Evolutionary conservation across 2,329 filamentous ascomycete genomes (phyloP), one percentile per base, ranked within the genome.

Genomic region (Colletotrichum noveboracense): DNA sequence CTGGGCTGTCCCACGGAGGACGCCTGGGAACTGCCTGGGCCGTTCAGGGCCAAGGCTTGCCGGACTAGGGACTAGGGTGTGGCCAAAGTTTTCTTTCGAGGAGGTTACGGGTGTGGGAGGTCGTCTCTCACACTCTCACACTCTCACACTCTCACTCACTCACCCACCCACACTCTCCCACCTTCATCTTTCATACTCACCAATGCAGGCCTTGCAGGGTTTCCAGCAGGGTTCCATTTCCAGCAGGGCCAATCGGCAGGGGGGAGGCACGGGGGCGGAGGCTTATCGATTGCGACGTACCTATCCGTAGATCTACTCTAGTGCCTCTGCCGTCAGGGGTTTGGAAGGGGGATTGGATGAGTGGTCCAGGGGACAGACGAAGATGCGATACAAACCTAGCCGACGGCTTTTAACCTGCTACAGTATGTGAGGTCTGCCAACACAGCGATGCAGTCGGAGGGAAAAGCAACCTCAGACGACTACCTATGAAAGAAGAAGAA

Each of bases 1-100:
- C 73, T 75, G 56, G 69, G 69, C 70, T 64, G 70, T 72, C 38
- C 73, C 62, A 75, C 68, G 62, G 36, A 75, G 69, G 65, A 36
- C 24, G 61, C 34, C 72, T 71, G 70, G n/a, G 43, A 52, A 52
- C 43, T 52, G n/a, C 43, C 43, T 52, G 43, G 43, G 43, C 61
- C 61, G 60, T 28, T 48, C 56, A 58, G 38, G 43, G 73, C 73
- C 69, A 72, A 62, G 71, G 60, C 71, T 64, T 66, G n/a, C 56
- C 62, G 69, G 62, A 69, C 69, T 67, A 62, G 55, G 72, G 62
- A 61, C 43, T 56, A 72, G 69, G 38, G 61, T 64, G 69, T 75
- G 56, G 70, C 73, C 73, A 74, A 64, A 43, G 62, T 69, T 73
- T 73, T 58, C 28, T 55, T 56, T 52, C 43, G 43, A 34, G 43